Evolutionary conservation across 139 green algal species (phyloP), one percentile per base, ranked within the genome.

Genomic region (Chlamydomonas eustigma): DNA sequence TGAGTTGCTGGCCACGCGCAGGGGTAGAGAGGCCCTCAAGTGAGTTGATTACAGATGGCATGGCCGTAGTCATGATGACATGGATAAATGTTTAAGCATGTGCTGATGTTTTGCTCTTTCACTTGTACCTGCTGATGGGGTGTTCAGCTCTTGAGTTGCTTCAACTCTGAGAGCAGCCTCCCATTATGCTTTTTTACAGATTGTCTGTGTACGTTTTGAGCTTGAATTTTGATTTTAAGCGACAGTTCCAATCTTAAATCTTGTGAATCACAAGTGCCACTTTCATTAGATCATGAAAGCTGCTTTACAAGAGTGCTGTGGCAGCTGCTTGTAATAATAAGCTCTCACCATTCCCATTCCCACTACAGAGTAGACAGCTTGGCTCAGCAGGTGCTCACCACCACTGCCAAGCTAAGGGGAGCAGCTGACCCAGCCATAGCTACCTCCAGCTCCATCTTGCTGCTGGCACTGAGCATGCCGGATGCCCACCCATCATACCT

Each of bases 1-100:
- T 22, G 79, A 84, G 39, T 78, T 90, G 31, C 74, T 84, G 38
- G 66, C 78, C 39, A 85, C 78, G 2, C 78, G 81, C 8, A 75
- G 76, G 25, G 86, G 86, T 2, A 66, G 84, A 25, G 74, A 74
- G n/a, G 79, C 69, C 5, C 74, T 84, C 3, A 73, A 67, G 78
- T 79, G n/a, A 8, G 63, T 58, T 12, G 44, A 18, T 12, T 58
- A 18, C 44, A 58, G 44, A 58, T 28, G 18, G 12, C 44, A 58
- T 58, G 44, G 12, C 18, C 12, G 44, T 12, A 58, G 18, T 28
- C 44, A 58, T 12, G 18, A 12, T 18, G 12, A 58, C 12, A 58
- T 58, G 12, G 44, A 28, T 58, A 58, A 12, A 12, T 12, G 18
- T 12, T 12, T 12, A 58, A 58, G 18, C 18, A 58, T 58, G 44